Base-by-base conservation (phyloP, 2,329 filamentous ascomycete genomes). In the Ceratocystis ficicola region DNA sequence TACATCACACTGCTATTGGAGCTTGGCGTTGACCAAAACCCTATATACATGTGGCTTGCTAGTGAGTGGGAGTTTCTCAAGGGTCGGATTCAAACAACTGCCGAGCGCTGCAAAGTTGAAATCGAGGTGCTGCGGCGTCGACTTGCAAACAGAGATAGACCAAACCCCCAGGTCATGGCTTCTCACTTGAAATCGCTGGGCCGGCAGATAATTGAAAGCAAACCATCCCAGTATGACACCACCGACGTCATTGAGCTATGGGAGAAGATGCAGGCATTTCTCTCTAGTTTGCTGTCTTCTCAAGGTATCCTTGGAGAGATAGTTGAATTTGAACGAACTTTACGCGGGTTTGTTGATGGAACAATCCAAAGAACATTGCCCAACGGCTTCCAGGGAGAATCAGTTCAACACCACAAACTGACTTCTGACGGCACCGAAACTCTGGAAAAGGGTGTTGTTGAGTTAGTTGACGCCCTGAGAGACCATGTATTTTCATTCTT, bases 41-140 rank as follows among this genome's bases (percentile, higher is more conserved):
- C 94, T 1, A 95, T 99, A 69, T 96, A 90, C 89, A 83, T 95
- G 10, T 99, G 94, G 92, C 83, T 99, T 30, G 79, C 93, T 65
- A 96, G 90, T 72, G 86, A 90, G 59, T 95, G 92, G 72, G 90
- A 96, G 69, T 86, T 92, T 72, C 80, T 99, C 66, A 96, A 94
- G 75, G 86, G 86, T 69, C 95, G 89, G 73, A 93, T 97, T 64
- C 83, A 85, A 52, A 80, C 83, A 0, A 88, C 86, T 15, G 90
- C 90, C 64, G 91, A 97, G 69, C 85, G 91, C n/a, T 87, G 88
- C 64, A 89, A 88, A 73, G 85, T 95, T 20, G 93, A 99, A 75
- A 91, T 97, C 69, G 94, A 99, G 74, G 88, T 97, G 28, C 78
- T 95, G 61, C 85, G 94, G 63, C 84, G 95, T 67, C 85, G 89